Percentiles rank a stretch among this genome's conserved stretches.
These are phyloP conservation scores for Thelephora ganbajun DNA, from an alignment of 768 basidiomycete genomes.

Conservation along the genomic window DNA sequence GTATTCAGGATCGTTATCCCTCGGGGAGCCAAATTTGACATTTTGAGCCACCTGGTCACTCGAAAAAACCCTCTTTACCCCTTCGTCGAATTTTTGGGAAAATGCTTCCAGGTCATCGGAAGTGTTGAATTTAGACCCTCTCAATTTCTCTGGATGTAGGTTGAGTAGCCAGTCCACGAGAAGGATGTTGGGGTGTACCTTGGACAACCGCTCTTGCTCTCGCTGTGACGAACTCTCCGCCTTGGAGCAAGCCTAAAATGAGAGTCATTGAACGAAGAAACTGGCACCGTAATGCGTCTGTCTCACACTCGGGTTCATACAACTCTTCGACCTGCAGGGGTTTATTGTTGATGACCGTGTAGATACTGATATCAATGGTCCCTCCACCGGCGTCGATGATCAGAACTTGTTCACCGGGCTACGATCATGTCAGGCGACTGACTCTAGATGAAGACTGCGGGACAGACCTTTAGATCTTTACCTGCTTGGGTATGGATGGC, in stretches of 20 bases:
- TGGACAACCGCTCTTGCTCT: constrained; percentile 20
- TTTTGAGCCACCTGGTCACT: constrained; percentile 23
- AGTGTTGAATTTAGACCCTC: constrained; percentile 17
- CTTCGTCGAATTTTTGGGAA: constrained; percentile 23
- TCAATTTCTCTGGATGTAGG: constrained; percentile 14
- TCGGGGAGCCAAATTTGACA: constrained; percentile 25
- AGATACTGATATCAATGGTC: constrained; percentile 29
- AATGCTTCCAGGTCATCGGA: constrained; percentile 23
- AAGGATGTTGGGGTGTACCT: constrained; percentile 11
- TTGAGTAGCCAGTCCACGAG: background rate
- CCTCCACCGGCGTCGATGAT: constrained; percentile 42
- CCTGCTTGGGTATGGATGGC: constrained; percentile 30
- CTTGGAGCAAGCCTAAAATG: constrained; percentile 24
- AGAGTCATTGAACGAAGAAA: background rate
- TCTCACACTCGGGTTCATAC: no score
- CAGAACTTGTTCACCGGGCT: constrained; percentile 17
- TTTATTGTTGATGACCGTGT: constrained; percentile 4
- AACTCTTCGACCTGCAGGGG: constrained; percentile 21
- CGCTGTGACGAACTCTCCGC: constrained; percentile 24
- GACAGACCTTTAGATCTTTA: constrained; percentile 20
- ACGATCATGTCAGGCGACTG: constrained; percentile 3
- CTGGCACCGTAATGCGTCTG: constrained; percentile 18
- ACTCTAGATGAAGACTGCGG: constrained; percentile 6
- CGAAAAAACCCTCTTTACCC: constrained; percentile 27
- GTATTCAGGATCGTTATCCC: constrained; percentile 23